Conservation (phyloP, 768 basidiomycete genomes). For the Lentinula aciculospora region DNA sequence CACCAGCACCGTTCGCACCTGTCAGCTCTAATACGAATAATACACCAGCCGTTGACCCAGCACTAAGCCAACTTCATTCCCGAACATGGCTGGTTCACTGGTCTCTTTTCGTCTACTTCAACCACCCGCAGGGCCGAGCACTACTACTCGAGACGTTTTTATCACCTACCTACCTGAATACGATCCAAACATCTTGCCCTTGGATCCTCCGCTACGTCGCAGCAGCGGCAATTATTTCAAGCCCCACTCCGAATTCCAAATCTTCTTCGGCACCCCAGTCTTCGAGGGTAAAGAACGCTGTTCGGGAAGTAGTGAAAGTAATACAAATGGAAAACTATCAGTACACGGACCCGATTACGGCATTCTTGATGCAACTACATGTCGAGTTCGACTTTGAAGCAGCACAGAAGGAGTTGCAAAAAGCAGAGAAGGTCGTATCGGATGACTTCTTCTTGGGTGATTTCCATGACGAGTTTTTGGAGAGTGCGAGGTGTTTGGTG, state of each 20-base stretch:
- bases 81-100: conserved; percentile 97
- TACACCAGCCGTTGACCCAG: conserved; percentile 44
- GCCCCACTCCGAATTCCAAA: conserved; percentile 43
- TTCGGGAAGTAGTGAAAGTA: conserved; percentile 88
- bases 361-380: conserved; percentile 91
- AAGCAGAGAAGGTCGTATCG: conserved; percentile 76
- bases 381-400: conserved; percentile 95
- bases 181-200: conserved; percentile 92
- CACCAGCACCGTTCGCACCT: conserved; percentile 33
- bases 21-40: conserved; percentile 26
- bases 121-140: conserved; percentile 87
- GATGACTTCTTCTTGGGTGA: conserved; percentile 94
- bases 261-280: conserved; percentile 34
- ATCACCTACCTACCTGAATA: conserved; percentile 94
- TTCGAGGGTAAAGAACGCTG: conserved; percentile 78
- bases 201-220: conserved; percentile 95
- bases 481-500: conserved; percentile 93
- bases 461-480: conserved; percentile 91
- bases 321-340: conserved; percentile 96
- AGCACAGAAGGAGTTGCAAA: conserved; percentile 75
- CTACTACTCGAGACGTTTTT: conserved; percentile 96
- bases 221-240: conserved; percentile 85
- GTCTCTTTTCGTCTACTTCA: conserved; percentile 98
- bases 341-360: conserved; percentile 89
- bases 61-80: conserved; percentile 84